Base-by-base conservation (phyloP, 2,329 filamentous ascomycete genomes). In the Meredithiella fracta region DNA sequence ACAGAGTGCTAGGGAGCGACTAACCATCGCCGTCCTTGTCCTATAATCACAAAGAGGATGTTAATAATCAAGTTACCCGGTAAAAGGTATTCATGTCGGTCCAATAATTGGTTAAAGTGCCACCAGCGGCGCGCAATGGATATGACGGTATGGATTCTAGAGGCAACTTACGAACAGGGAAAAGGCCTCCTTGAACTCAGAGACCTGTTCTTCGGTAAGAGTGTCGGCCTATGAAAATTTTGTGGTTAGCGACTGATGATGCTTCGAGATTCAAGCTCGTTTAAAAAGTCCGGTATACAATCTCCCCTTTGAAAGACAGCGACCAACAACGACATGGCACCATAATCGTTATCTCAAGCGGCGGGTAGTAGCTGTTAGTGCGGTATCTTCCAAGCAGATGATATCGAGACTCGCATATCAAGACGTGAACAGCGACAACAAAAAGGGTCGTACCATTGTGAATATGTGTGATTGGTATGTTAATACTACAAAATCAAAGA, bases 131-230 rank as follows among this genome's bases (percentile, higher is more conserved):
- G 44, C 44, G 40, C 22, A 6, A 40, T 29, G 22, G 44, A 40
- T 14, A 40, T 37, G 23, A 31, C 20, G 11, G 26, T n/a, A 23
- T 37, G 25, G 8, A 47, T 20, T 22, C 26, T 3, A 9, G 47
- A 25, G 25, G 5, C 49, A 23, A 73, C 92, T 84, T 84, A 98
- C 92, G 74, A 98, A 98, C 63, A 98, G 87, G 71, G 92, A 98
- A 77, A 98, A 98, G 56, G 92, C 92, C 78, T 98, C 92, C 86
- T 97, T 98, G 80, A 97, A 98, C 78, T 98, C 92, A 70, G 92
- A 97, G 71, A 98, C 92, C 81, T 98, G 92, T 77, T 98, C 92
- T 80, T 98, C 92, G 66, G 92, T 97, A 68, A 98, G 85, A 72
- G 91, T 91, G 72, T 98, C 92, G 71, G 91, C 91, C 91, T 97